Base-by-base conservation (phyloP, 1,284 basidiomycete genomes). In the Vanrija sp. region DNA sequence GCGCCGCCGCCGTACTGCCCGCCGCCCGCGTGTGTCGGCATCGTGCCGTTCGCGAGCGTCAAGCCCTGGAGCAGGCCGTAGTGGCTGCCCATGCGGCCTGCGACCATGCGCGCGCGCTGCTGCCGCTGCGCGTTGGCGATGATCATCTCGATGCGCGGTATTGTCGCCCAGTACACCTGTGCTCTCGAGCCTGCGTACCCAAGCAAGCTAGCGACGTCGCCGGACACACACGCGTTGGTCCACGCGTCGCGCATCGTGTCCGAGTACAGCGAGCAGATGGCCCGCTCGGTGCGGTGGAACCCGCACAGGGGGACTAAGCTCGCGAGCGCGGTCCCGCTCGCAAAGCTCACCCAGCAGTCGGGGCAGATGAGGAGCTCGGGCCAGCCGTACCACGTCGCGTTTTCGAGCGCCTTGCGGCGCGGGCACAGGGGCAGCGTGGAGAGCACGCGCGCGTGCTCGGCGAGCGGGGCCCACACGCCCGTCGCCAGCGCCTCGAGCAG, bases 291-390 rank as follows among this genome's bases (percentile, higher is more conserved):
- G 7, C 38, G 9, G 14, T 16, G 12, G 15, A 38, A 12, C 4
- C 43, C 50, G 29, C 25, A 34, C 6, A 51, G 28, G 9, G 29
- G 9, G 3, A 18, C 50, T 1, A 23, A 6, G 16, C 15, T 3
- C 15, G 43, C 50, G 0, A 51, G 34, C 3, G 16, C 21, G 2
- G 43, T 44, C 12, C 21, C 16, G 15, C 21, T 8, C 15, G 28
- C 50, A 38, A 45, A 51, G 2, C 18, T 9, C 34, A 19, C 43
- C 50, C 50, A 51, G 50, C 50, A 51, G 18, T 34, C n/a, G 3
- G 18, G 15, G 34, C 50, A 51, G 34, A 26, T 38, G 7, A 29
- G 43, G 19, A 51, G 43, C 9, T 45, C 43, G 2, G 43, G 43
- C 34, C 44, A 45, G 8, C 50, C 50, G 15, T 44, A 51, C 50